Evolutionary conservation across 345 rosid genomes (phyloP).

Genomic region (Salix caprea): DNA sequence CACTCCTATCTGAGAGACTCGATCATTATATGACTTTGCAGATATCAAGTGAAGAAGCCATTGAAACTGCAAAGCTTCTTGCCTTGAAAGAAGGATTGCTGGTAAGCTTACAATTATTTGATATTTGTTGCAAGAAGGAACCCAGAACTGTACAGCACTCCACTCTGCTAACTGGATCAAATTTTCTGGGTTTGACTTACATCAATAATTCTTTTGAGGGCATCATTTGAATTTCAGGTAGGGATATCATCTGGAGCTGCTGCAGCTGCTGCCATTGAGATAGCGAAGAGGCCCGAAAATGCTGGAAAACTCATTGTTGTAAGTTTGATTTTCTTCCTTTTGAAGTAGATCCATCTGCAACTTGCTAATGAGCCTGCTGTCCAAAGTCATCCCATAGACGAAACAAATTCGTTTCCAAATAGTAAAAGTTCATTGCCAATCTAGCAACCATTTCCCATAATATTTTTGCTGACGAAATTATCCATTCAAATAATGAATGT

Average conservation of each 20-base stretch:
- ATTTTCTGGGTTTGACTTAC: not conserved
- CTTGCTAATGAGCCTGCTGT: not conserved
- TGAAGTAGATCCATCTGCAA: not conserved
- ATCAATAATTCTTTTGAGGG: not conserved
- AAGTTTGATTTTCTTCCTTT: conserved; percentile 22
- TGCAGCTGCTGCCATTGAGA: conserved; percentile 56
- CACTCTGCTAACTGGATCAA: not conserved
- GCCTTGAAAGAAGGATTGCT: conserved; percentile 60
- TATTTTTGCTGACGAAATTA: not conserved
- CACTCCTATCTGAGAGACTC: not conserved
- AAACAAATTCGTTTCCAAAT: not conserved
- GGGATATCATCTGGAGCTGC: conserved; percentile 80
- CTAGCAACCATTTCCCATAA: not conserved
- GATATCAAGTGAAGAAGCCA: conserved; percentile 48
- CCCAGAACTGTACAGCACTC: not conserved
- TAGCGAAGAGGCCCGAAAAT: conserved; percentile 59
- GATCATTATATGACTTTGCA: conserved; percentile 4
- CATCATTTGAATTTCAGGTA: conserved; percentile 30
- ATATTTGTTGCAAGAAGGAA: not conserved
- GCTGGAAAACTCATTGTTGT: conserved; percentile 67
- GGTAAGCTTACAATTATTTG: conserved; percentile 22
- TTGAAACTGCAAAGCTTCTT: conserved; percentile 48
- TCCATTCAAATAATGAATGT: not conserved
- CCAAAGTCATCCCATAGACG: not conserved
- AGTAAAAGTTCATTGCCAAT: not conserved